Conservation (phyloP, 495 filamentous ascomycete genomes). For the Echria macrotheca region DNA sequence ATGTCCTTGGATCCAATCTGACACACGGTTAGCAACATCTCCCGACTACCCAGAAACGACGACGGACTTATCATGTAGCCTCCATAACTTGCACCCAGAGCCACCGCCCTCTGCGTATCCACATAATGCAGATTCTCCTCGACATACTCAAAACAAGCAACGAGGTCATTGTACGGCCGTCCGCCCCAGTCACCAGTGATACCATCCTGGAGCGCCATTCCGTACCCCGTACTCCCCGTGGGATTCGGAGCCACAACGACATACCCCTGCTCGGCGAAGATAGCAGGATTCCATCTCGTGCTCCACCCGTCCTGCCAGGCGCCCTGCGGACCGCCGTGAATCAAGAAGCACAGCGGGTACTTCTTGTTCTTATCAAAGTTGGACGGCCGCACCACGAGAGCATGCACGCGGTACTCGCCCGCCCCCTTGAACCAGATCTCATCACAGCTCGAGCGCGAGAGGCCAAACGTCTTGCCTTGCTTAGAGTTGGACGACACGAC, state of each 20-base stretch:
- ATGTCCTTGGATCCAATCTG: conserved; percentile 68
- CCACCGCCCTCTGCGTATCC: conserved; percentile 71
- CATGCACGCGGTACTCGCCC: conserved; percentile 59
- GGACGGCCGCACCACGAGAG: conserved; percentile 76
- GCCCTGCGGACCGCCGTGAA: conserved; percentile 86
- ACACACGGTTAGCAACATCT: conserved; percentile 11
- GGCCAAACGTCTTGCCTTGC: conserved; percentile 64
- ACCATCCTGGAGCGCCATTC: conserved; percentile 70
- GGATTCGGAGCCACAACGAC: conserved; percentile 85
- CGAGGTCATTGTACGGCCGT: conserved; percentile 72
- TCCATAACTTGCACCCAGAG: conserved; percentile 79
- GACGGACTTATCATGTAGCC: conserved; percentile 74
- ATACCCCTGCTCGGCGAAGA: conserved; percentile 90
- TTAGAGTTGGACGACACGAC: conserved; percentile 62
- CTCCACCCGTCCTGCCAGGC: conserved; percentile 81
- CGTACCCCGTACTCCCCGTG: conserved; percentile 81
- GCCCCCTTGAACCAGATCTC: conserved; percentile 64
- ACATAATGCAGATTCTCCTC: conserved; percentile 66
- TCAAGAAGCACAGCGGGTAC: conserved; percentile 77
- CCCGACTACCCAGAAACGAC: too few species aligned
- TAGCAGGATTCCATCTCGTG: conserved; percentile 85
- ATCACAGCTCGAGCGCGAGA: conserved; percentile 54
- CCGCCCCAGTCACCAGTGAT: conserved; percentile 78
- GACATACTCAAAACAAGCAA: conserved; percentile 72
- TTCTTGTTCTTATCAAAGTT: conserved; percentile 65